phyloP scores from a whole-genome alignment of 2,329 filamentous ascomycete species.

The Phialophora tarda region DNA sequence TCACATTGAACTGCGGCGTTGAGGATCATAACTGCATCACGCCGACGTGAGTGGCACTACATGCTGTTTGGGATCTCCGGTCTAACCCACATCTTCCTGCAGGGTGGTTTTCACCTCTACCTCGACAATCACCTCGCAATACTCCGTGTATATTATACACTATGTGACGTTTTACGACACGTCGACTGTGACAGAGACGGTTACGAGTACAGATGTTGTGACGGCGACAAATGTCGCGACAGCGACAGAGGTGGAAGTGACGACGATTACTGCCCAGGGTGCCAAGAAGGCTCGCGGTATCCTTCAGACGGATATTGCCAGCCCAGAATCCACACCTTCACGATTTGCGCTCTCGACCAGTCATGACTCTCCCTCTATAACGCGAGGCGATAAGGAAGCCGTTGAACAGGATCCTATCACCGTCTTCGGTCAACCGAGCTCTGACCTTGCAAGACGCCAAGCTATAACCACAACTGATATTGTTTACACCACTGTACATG shows the following conservation, averaged over 20 bases:
- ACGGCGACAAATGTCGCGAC: not conserved
- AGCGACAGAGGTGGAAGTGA: slow-evolving; percentile 5
- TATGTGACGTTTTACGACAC: not conserved
- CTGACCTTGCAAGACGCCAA: not conserved
- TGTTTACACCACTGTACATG: not conserved
- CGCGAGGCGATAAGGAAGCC: not conserved
- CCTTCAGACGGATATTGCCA: not conserved
- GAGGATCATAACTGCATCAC: slow-evolving; percentile 1
- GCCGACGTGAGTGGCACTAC: slow-evolving; percentile 2
- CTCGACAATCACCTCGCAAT: slow-evolving; percentile 2
- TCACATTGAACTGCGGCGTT: not conserved
- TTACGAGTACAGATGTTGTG: not conserved
- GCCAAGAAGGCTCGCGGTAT: slow-evolving; percentile 3
- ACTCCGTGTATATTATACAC: not conserved
- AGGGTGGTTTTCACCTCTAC: slow-evolving; percentile 11
- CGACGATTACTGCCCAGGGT: not conserved
- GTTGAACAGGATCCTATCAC: slow-evolving; percentile 4
- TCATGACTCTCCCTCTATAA: not conserved
- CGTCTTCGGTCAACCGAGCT: not conserved
- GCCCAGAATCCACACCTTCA: not conserved
- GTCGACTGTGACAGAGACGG: not conserved
- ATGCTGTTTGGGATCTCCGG: not conserved
- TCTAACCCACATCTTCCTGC: not conserved
- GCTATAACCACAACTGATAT: not conserved
- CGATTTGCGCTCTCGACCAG: slow-evolving; percentile 1